A percentile compares a stretch with the other conserved stretches of the same genome.
phyloP scores from a whole-genome alignment of 805 yeast genomes.

The Millerozyma miso region DNA sequence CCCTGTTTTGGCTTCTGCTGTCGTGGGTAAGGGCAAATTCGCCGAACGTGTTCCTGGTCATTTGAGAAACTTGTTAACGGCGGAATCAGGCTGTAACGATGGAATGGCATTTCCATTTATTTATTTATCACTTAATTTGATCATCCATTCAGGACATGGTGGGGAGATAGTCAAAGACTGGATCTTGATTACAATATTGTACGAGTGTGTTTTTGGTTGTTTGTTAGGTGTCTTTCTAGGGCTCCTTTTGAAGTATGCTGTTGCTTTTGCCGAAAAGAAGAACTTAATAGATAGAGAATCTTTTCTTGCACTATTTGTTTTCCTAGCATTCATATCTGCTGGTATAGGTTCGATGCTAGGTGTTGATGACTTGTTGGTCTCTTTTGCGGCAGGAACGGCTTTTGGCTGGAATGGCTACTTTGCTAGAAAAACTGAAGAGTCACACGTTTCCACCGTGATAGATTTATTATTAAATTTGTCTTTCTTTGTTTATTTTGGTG shows the following conservation, averaged over 20 bases:
- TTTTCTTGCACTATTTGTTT: slow-evolving; percentile 77
- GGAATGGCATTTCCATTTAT: slow-evolving; percentile 96
- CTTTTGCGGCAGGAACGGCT: slow-evolving; percentile 91
- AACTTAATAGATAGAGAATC: slow-evolving; percentile 83
- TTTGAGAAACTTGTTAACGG: slow-evolving; percentile 73
- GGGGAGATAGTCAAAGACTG: slow-evolving; percentile 74
- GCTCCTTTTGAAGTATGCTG: slow-evolving; percentile 61
- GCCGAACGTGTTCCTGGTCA: slow-evolving; percentile 93
- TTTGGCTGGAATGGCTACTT: slow-evolving; percentile 94
- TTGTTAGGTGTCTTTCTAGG: slow-evolving; percentile 73
- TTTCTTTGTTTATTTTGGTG: slow-evolving; percentile 85
- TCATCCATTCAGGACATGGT: slow-evolving; percentile 61
- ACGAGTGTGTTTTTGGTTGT: slow-evolving; percentile 80
- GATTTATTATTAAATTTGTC: slow-evolving; percentile 80
- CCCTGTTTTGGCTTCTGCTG: slow-evolving; percentile 93
- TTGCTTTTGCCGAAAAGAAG: slow-evolving; percentile 66
- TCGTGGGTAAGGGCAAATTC: slow-evolving; percentile 89
- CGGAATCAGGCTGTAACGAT: slow-evolving; percentile 89
- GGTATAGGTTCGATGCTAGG: slow-evolving; percentile 88
- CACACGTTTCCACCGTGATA: slow-evolving; percentile 86
- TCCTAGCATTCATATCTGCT: slow-evolving; percentile 77
- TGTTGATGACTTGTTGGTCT: slow-evolving; percentile 81
- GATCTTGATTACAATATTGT: slow-evolving; percentile 70
- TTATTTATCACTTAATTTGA: slow-evolving; percentile 60
- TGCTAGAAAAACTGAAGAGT: slow-evolving; percentile 74